These are phyloP conservation scores for Aphanocladium album DNA, from an alignment of 2,329 filamentous ascomycete genomes.

Conservation along the genomic window DNA sequence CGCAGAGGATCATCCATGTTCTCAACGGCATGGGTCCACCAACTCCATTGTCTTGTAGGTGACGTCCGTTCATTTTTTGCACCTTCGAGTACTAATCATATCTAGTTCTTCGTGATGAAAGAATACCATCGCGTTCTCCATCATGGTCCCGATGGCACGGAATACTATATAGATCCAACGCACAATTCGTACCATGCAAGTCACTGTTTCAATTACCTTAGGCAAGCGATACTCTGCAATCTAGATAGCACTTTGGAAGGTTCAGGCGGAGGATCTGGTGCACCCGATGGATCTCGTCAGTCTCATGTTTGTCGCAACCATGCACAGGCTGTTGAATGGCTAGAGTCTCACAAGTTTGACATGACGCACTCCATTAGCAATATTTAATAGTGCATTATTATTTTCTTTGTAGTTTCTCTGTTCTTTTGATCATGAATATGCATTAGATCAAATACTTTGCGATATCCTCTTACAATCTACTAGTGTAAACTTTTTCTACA, in stretches of 20 bases:
- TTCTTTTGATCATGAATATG: too few relatives aligned
- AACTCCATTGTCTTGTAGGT: background rate
- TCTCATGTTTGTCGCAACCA: background rate
- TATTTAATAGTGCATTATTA: background rate
- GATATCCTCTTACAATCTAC: too few relatives aligned
- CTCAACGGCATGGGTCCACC: background rate
- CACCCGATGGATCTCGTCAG: background rate
- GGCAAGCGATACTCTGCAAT: background rate
- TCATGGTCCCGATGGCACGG: background rate
- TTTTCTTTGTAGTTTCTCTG: too few relatives aligned
- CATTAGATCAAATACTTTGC: too few relatives aligned
- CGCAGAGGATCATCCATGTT: background rate
- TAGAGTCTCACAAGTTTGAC: background rate
- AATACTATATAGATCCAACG: background rate
- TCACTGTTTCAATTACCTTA: background rate
- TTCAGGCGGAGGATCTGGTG: background rate
- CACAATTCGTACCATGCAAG: background rate
- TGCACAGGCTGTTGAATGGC: background rate
- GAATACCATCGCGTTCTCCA: background rate
- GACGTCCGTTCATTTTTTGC: background rate
- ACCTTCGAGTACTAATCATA: background rate
- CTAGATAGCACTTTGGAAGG: background rate
- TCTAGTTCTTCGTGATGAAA: background rate
- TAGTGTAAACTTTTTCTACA: too few relatives aligned
- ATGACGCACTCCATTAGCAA: background rate